These are phyloP conservation scores for Endothia cerciana DNA, from an alignment of 2,329 filamentous ascomycete genomes.

Conservation along the genomic window DNA sequence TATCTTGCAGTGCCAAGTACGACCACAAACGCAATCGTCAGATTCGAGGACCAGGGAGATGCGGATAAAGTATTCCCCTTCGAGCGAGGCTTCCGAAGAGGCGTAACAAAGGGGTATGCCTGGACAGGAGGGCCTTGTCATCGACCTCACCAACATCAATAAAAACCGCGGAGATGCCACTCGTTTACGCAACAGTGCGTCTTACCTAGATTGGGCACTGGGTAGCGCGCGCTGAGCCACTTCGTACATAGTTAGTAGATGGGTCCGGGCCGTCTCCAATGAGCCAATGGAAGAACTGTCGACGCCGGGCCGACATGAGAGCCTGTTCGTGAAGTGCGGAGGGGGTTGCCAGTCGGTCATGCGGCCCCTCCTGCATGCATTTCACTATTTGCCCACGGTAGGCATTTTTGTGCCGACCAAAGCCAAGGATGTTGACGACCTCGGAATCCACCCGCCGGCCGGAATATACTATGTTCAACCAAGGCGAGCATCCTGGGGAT, in stretches of 20 bases:
- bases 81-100: neutral
- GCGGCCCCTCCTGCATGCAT: neutral
- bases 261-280: neutral
- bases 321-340: neutral
- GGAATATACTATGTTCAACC: neutral
- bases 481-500: neutral
- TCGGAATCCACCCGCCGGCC: neutral
- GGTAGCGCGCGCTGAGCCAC: neutral
- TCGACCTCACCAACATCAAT: neutral
- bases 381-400: neutral
- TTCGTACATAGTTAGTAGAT: neutral
- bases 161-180: neutral
- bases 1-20: neutral
- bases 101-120: neutral
- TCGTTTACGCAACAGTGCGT: neutral
- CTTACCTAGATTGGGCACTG: neutral
- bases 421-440: neutral
- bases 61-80: slow-evolving; percentile 5
- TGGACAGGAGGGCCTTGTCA: neutral
- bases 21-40: neutral
- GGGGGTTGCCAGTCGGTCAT: neutral
- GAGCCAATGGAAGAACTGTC: neutral
- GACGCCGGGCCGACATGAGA: neutral
- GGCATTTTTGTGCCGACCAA: neutral
- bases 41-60: neutral